phyloP scores from a whole-genome alignment of 2,329 filamentous ascomycete genomes.

The Xylariaceae sp. region DNA sequence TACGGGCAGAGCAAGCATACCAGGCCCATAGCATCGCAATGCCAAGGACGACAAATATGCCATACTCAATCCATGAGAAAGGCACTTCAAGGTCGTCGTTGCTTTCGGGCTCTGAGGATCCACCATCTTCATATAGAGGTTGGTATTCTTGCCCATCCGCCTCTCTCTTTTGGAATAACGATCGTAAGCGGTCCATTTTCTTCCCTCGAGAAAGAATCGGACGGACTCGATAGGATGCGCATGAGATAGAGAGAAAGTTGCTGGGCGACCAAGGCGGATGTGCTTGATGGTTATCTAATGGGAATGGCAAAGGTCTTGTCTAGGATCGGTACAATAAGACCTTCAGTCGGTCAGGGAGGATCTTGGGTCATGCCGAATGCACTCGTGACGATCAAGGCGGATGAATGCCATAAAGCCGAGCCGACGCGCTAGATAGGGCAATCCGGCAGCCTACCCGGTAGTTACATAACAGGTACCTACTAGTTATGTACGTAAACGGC shows the following conservation, averaged over 20 bases:
- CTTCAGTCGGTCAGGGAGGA: not conserved
- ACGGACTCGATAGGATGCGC: conserved; percentile 2
- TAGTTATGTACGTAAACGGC: no score
- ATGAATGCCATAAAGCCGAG: not conserved
- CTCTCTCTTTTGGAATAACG: conserved; percentile 35
- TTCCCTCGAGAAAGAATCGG: conserved; percentile 1
- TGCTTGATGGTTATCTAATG: conserved; percentile 5
- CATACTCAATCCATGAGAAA: conserved; percentile 86
- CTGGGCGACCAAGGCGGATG: not conserved
- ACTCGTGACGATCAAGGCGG: not conserved
- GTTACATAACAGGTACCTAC: no score
- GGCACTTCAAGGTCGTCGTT: conserved; percentile 39
- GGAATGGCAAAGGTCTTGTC: not conserved
- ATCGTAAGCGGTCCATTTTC: conserved; percentile 39
- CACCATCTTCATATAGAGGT: conserved; percentile 32
- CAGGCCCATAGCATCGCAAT: conserved; percentile 97
- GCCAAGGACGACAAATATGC: conserved; percentile 78
- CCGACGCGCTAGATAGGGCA: not conserved
- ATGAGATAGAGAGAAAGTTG: conserved; percentile 1
- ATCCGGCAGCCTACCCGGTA: not conserved
- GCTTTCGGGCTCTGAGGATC: conserved; percentile 19
- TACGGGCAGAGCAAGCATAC: conserved; percentile 48
- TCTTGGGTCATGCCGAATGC: not conserved
- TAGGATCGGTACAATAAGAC: not conserved
- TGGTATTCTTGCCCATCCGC: conserved; percentile 34